Conservation (phyloP, 2,329 filamentous ascomycete genomes). For the Pseudogymnoascus sp. region DNA sequence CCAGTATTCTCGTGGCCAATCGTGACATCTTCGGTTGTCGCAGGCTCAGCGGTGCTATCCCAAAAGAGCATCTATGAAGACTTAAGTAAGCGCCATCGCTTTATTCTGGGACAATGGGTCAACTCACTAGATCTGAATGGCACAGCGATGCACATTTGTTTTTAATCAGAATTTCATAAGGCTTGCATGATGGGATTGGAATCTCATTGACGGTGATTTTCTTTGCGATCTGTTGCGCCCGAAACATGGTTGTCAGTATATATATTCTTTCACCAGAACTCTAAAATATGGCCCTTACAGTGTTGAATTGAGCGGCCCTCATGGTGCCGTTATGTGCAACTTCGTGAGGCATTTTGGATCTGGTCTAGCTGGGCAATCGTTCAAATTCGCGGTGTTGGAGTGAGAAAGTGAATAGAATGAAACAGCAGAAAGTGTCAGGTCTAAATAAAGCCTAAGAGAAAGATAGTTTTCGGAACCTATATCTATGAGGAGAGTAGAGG, state of each 20-base stretch:
- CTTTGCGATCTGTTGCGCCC: slow-evolving; percentile 17
- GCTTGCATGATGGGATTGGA: slow-evolving; percentile 35
- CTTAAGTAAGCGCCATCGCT: neutral
- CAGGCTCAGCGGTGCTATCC: neutral
- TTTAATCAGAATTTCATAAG: slow-evolving; percentile 35
- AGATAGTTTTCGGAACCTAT: neutral
- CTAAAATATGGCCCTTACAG: neutral
- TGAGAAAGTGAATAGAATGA: neutral
- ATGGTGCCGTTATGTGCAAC: neutral
- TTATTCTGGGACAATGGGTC: neutral
- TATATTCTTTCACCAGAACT: neutral
- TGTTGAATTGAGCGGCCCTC: slow-evolving; percentile 9
- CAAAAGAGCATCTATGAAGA: slow-evolving; percentile 2
- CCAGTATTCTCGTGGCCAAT: slow-evolving; percentile 62
- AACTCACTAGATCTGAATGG: slow-evolving; percentile 30
- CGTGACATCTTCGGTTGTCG: slow-evolving; percentile 8
- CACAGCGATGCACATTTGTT: slow-evolving; percentile 34
- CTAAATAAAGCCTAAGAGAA: neutral
- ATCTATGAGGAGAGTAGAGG: neutral
- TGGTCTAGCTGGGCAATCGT: neutral
- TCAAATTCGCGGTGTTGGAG: neutral
- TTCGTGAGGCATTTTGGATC: neutral
- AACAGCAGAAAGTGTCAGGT: neutral
- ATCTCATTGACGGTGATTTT: slow-evolving; percentile 37
- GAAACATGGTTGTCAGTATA: neutral